phyloP scores from a whole-genome alignment of 352 stramenopile species.

The Plasmopara viticola region DNA sequence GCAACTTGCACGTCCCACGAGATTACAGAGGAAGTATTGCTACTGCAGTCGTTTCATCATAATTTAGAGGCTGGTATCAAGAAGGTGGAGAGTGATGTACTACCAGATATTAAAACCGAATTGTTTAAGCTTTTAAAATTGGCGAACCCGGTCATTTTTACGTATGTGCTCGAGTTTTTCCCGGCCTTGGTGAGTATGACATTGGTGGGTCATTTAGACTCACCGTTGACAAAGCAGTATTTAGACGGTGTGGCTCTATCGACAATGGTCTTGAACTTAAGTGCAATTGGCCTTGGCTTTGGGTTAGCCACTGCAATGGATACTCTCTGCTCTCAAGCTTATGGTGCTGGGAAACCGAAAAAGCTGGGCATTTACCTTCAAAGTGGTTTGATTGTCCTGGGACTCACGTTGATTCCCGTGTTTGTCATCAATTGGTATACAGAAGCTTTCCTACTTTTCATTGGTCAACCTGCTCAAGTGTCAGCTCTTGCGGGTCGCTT shows the following conservation, averaged over 20 bases:
- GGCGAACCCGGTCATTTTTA: constrained; percentile 62
- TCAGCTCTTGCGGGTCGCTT: constrained; percentile 66
- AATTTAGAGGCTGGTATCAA: constrained; percentile 21
- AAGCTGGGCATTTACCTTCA: constrained; percentile 85
- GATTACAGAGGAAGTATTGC: constrained; percentile 28
- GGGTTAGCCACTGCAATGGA: constrained; percentile 83
- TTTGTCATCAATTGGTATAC: constrained; percentile 77
- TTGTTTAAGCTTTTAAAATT: constrained; percentile 30
- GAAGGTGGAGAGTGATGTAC: constrained; percentile 7
- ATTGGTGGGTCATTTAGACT: constrained; percentile 67
- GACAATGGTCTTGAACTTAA: constrained; percentile 79
- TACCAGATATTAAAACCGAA: constrained; percentile 29
- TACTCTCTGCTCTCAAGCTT: constrained; percentile 82
- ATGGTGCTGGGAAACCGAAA: constrained; percentile 54
- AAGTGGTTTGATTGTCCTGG: constrained; percentile 65
- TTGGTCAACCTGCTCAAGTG: constrained; percentile 63
- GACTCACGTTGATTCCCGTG: constrained; percentile 45
- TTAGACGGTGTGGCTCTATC: constrained; percentile 62
- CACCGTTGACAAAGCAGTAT: constrained; percentile 61
- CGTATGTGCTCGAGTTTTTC: constrained; percentile 69
- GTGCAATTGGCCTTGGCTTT: constrained; percentile 68
- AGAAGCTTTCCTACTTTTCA: constrained; percentile 42
- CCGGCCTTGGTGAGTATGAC: constrained; percentile 57
- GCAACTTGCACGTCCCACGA: constrained; percentile 16
- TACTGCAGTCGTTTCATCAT: constrained; percentile 27